Evolutionary conservation across 2,329 filamentous ascomycete genomes (phyloP).

Genomic region (Pyricularia sp.): DNA sequence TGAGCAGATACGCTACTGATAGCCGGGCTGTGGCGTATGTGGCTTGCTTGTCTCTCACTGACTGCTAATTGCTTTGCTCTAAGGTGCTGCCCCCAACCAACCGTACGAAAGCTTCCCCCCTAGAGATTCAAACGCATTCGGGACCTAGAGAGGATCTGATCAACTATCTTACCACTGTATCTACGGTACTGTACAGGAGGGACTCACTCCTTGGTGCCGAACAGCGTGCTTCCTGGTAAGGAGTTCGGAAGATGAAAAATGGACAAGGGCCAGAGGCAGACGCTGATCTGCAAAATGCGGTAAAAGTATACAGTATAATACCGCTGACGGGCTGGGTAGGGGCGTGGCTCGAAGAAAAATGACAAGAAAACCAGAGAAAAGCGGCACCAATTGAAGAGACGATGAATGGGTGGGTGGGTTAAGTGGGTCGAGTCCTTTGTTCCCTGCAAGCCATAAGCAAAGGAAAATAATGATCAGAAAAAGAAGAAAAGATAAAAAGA

Average conservation of each 20-base stretch:
- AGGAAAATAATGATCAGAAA: not conserved
- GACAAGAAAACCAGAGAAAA: not conserved
- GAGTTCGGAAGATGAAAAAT: not conserved
- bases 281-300: not conserved
- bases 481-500: not conserved
- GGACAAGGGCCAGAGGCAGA: not conserved
- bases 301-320: not conserved
- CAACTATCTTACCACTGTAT: not conserved
- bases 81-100: not conserved
- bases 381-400: not conserved
- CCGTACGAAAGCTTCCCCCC: not conserved
- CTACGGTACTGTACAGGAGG: not conserved
- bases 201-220: not conserved
- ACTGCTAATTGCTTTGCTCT: not conserved
- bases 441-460: not conserved
- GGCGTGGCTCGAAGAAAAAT: not conserved
- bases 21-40: not conserved
- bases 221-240: not conserved
- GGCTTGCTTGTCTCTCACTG: not conserved
- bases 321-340: not conserved
- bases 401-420: not conserved
- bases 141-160: not conserved
- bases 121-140: not conserved
- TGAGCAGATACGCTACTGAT: not conserved
- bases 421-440: not conserved